Evolutionary conservation across 192 early-diverging fungal species (phyloP).

Genomic region (Coemansia erecta): DNA sequence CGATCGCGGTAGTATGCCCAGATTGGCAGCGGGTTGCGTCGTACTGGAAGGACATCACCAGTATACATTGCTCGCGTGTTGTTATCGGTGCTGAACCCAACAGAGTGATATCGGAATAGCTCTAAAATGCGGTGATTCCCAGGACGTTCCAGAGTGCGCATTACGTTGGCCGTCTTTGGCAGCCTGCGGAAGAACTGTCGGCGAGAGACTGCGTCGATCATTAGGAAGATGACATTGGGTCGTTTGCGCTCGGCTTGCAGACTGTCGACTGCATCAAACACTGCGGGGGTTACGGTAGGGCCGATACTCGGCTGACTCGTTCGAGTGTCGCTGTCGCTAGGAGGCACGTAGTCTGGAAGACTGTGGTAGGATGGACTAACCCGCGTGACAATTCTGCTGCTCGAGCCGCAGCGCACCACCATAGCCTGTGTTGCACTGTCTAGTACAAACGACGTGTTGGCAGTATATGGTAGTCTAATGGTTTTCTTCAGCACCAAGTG

Average conservation of each 20-base stretch:
- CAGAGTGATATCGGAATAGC: slow-evolving; percentile 55
- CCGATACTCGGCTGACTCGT: not conserved
- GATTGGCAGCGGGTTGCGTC: slow-evolving; percentile 46
- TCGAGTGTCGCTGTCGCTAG: slow-evolving; percentile 30
- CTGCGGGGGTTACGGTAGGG: not conserved
- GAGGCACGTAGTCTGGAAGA: slow-evolving; percentile 13
- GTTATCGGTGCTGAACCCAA: slow-evolving; percentile 56
- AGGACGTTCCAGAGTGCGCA: slow-evolving; percentile 33
- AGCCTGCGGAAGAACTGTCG: slow-evolving; percentile 58
- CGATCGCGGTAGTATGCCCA: slow-evolving; percentile 59
- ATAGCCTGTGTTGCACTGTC: slow-evolving; percentile 44
- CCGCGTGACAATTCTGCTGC: slow-evolving; percentile 37
- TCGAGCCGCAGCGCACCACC: slow-evolving; percentile 49
- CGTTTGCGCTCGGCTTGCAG: slow-evolving; percentile 5
- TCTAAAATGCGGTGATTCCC: slow-evolving; percentile 38
- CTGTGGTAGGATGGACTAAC: slow-evolving; percentile 25
- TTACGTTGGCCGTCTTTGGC: slow-evolving; percentile 38
- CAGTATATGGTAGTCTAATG: slow-evolving; percentile 15
- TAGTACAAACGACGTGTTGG: slow-evolving; percentile 24
- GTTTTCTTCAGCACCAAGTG: slow-evolving; percentile 34
- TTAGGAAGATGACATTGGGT: slow-evolving; percentile 56
- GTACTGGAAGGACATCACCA: slow-evolving; percentile 30
- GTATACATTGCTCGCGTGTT: slow-evolving; percentile 54
- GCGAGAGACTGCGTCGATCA: slow-evolving; percentile 56
- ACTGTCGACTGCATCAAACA: not conserved